Percentiles rank a stretch among this genome's conserved stretches.
phyloP scores from a whole-genome alignment of 306 rosid species.

The Clitoria ternatea region DNA sequence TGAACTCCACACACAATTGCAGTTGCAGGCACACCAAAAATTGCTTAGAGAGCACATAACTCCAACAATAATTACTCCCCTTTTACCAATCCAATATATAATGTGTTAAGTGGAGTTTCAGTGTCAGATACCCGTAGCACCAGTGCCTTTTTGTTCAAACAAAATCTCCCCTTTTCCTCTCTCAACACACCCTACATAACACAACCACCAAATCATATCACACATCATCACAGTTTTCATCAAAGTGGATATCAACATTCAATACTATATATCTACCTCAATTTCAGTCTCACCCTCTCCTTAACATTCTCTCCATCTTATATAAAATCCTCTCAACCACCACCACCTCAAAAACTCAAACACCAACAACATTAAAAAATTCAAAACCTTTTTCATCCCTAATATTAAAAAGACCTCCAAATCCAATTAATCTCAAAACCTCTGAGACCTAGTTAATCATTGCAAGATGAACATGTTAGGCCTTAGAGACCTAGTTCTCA shows the following conservation, averaged over 20 bases:
- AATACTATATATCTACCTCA: slow-evolving; percentile 24
- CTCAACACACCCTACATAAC: neutral
- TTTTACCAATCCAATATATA: neutral
- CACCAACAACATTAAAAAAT: neutral
- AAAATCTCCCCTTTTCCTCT: neutral
- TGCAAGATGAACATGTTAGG: slow-evolving; percentile 67
- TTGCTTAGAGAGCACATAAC: neutral
- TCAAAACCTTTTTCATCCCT: neutral
- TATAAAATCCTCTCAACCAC: neutral
- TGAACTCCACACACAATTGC: neutral
- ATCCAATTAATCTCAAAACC: neutral
- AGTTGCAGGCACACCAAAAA: neutral
- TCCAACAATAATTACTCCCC: neutral
- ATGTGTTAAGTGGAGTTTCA: slow-evolving; percentile 17
- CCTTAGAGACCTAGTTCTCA: slow-evolving; percentile 67
- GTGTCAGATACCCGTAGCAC: slow-evolving; percentile 26
- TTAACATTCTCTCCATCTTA: slow-evolving; percentile 5
- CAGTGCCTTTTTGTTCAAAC: neutral
- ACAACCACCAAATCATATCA: neutral
- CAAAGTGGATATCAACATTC: slow-evolving; percentile 13
- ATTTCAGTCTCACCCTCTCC: neutral
- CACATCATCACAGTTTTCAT: neutral
- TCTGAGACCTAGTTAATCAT: neutral
- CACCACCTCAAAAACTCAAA: neutral
- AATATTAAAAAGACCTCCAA: neutral